Conservation (phyloP, 306 rosid species). For the Datisca glomerata region DNA sequence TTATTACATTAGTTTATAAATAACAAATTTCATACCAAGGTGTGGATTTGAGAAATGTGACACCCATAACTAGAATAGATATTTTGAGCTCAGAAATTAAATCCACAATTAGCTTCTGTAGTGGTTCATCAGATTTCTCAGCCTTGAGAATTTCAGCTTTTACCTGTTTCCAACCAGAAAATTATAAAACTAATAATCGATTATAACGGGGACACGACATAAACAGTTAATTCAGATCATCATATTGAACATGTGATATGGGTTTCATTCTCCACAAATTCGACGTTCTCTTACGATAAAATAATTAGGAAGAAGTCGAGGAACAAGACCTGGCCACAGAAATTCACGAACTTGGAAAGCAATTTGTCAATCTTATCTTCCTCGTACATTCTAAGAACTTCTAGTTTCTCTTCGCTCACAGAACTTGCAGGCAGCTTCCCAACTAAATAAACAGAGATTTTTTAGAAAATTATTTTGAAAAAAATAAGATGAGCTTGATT, state of each 20-base stretch:
- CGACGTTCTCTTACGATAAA: neutral
- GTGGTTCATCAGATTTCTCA: constrained; percentile 44
- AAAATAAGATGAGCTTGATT: no score
- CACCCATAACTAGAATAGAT: constrained; percentile 56
- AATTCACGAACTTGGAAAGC: constrained; percentile 38
- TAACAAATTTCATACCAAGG: no score
- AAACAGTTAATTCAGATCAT: no score
- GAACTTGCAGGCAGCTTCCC: constrained; percentile 77
- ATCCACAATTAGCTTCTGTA: constrained; percentile 42
- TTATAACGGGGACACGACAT: no score
- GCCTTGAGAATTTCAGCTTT: constrained; percentile 35
- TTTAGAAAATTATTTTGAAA: no score
- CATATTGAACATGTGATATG: no score
- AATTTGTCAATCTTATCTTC: constrained; percentile 34
- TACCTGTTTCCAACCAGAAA: constrained; percentile 50
- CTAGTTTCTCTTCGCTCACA: constrained; percentile 54
- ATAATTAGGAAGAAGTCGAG: constrained; percentile 4
- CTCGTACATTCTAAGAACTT: constrained; percentile 38
- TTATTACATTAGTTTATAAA: no score
- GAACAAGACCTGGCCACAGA: constrained; percentile 51
- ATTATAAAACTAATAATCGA: no score
- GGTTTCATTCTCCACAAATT: no score
- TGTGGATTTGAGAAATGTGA: constrained; percentile 56
- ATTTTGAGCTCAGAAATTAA: constrained; percentile 41
- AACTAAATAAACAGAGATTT: constrained; percentile 24